These are phyloP conservation scores for Fragaria ananassa DNA, from an alignment of 306 rosid genomes.

Conservation along the genomic window DNA sequence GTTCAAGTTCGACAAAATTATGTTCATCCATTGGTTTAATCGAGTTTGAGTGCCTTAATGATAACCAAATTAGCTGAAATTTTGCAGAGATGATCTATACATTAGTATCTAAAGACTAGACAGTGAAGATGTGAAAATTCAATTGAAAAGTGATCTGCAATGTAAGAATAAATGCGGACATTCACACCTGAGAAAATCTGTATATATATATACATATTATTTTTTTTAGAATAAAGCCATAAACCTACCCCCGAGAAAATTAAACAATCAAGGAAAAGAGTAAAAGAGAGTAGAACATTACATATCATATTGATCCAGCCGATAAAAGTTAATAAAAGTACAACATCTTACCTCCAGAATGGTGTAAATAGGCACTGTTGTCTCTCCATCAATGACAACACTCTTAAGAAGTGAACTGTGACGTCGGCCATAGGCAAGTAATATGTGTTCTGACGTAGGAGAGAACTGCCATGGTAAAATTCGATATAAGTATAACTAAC, in stretches of 20 bases:
- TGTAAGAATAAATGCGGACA: no score
- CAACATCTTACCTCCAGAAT: slow-evolving; percentile 72
- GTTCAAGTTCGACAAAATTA: no score
- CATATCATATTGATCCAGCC: background rate
- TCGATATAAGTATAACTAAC: background rate
- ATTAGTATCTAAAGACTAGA: no score
- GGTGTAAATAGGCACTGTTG: slow-evolving; percentile 90
- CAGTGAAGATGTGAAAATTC: no score
- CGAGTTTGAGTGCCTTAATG: no score
- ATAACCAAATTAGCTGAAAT: no score
- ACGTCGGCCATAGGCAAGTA: slow-evolving; percentile 67
- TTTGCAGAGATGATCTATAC: no score
- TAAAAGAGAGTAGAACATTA: background rate
- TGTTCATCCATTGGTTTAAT: no score
- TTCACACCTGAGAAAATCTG: no score
- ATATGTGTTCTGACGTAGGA: slow-evolving; percentile 58
- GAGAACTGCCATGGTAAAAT: slow-evolving; percentile 45
- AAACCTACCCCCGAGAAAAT: background rate
- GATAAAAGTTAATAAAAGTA: background rate
- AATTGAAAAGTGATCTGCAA: no score
- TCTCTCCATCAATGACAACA: slow-evolving; percentile 89
- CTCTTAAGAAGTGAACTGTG: slow-evolving; percentile 69
- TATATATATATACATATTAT: no score
- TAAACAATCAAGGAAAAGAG: background rate
- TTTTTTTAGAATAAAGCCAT: background rate